Conservation (phyloP, 108 stramenopile genomes). For the Cylindrotheca fusiformis region DNA sequence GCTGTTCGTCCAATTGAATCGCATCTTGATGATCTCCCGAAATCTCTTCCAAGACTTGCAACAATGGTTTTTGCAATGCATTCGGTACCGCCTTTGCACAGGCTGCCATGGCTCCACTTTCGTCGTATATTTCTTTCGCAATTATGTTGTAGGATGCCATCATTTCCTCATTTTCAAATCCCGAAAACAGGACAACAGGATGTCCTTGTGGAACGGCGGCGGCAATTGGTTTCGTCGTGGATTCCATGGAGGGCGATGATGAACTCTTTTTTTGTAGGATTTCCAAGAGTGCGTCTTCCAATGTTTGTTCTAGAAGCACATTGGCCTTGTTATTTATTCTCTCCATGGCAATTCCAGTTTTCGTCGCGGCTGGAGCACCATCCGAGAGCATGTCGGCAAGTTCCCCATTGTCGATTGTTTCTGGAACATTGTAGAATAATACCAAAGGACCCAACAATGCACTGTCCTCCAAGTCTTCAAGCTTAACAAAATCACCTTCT, state of each 20-base stretch:
- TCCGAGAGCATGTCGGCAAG: constrained; percentile 59
- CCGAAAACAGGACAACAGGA: constrained; percentile 59
- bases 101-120: constrained; percentile 55
- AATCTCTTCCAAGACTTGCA: constrained; percentile 65
- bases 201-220: neutral
- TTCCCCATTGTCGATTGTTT: constrained; percentile 53
- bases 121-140: constrained; percentile 56
- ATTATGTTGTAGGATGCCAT: constrained; percentile 68
- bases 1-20: constrained; percentile 21
- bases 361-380: constrained; percentile 45
- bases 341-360: constrained; percentile 26
- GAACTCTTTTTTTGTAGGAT: constrained; percentile 15
- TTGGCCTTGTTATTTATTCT: constrained; percentile 23
- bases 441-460: constrained; percentile 43
- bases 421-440: constrained; percentile 57
- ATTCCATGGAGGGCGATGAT: neutral
- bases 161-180: constrained; percentile 70
- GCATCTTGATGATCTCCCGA: constrained; percentile 71
- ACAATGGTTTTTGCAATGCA: constrained; percentile 58
- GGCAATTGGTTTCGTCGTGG: neutral
- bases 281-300: constrained; percentile 40
- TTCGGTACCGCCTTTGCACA: constrained; percentile 73
- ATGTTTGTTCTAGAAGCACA: constrained; percentile 37
- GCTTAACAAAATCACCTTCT: neutral
- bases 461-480: neutral